These are phyloP conservation scores for Blepharisma japonicum DNA, from an alignment of 73 alveolate species.

Conservation along the genomic window DNA sequence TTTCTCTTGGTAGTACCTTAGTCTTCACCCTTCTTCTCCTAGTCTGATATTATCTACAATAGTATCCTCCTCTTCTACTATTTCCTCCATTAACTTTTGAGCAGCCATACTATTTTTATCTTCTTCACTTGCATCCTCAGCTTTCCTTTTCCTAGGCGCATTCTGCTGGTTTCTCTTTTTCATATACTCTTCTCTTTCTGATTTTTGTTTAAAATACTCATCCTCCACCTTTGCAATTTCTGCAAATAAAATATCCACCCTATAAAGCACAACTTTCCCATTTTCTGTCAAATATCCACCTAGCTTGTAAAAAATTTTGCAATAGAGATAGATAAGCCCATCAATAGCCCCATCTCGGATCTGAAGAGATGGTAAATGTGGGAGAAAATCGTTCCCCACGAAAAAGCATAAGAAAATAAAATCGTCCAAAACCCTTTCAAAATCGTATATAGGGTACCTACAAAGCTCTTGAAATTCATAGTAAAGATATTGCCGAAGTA, in stretches of 20 bases:
- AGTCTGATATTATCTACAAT: slow-evolving; percentile 30
- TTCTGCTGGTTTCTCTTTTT: slow-evolving; percentile 40
- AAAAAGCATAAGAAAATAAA: slow-evolving; percentile 98
- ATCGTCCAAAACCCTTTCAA: slow-evolving; percentile 96
- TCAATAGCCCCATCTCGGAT: slow-evolving; percentile 99
- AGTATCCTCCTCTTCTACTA: slow-evolving; percentile 30
- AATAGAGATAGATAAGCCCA: slow-evolving; percentile 88
- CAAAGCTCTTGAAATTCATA: slow-evolving; percentile 60
- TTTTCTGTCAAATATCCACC: slow-evolving; percentile 77
- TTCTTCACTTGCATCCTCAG: slow-evolving; percentile 22
- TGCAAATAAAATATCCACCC: slow-evolving; percentile 61
- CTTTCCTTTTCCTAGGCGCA: slow-evolving; percentile 20
- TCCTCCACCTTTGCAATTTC: slow-evolving; percentile 71
- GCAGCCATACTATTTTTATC: slow-evolving; percentile 9
- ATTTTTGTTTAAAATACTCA: slow-evolving; percentile 62
- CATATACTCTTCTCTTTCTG: slow-evolving; percentile 49
- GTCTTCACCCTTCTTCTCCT: slow-evolving; percentile 72
- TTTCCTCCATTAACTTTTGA: slow-evolving; percentile 19
- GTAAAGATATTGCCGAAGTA: slow-evolving; percentile 87
- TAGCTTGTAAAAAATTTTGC: slow-evolving; percentile 59
- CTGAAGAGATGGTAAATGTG: slow-evolving; percentile 97
- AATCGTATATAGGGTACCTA: slow-evolving; percentile 46
- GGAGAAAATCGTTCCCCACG: slow-evolving; percentile 99
- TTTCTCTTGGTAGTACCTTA: slow-evolving; percentile 83
- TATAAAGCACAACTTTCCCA: slow-evolving; percentile 62